These are phyloP conservation scores for Neurospora intermedia DNA, from an alignment of 495 filamentous ascomycete species.

Conservation along the genomic window DNA sequence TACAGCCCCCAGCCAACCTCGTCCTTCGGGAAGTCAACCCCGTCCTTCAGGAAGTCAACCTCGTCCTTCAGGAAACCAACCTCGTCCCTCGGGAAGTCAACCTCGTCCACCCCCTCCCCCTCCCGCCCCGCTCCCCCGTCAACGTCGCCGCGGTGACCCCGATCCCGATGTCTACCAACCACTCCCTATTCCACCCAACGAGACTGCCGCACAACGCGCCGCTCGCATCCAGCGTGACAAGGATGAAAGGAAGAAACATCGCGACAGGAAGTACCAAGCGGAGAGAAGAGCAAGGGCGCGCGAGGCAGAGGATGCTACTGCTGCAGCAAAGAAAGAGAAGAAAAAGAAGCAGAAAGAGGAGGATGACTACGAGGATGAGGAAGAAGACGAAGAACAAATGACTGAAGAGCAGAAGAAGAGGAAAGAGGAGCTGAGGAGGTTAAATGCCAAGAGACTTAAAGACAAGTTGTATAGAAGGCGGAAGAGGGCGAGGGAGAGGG, in stretches of 20 bases:
- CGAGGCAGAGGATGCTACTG: not conserved
- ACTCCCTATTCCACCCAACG: not conserved
- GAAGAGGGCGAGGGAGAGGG: not conserved
- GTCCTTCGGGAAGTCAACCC: not conserved
- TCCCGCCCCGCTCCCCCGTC: not conserved
- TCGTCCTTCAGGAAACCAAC: too few species aligned
- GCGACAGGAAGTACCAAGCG: not conserved
- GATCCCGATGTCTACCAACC: not conserved
- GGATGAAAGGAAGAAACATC: not conserved
- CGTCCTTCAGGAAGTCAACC: too few species aligned
- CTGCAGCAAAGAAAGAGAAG: not conserved
- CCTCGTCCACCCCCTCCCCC: not conserved
- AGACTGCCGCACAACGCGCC: not conserved
- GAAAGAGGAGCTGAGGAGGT: not conserved
- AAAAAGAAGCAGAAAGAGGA: not conserved
- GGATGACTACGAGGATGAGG: not conserved
- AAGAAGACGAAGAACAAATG: not conserved
- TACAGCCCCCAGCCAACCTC: not conserved
- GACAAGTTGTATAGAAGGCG: not conserved
- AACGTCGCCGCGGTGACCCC: not conserved
- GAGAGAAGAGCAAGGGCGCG: not conserved
- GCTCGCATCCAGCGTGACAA: not conserved
- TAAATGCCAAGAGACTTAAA: not conserved
- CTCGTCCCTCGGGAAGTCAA: not conserved
- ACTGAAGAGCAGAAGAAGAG: not conserved